phyloP scores from a whole-genome alignment of 306 rosid genomes.

The Vachellia collinsii region DNA sequence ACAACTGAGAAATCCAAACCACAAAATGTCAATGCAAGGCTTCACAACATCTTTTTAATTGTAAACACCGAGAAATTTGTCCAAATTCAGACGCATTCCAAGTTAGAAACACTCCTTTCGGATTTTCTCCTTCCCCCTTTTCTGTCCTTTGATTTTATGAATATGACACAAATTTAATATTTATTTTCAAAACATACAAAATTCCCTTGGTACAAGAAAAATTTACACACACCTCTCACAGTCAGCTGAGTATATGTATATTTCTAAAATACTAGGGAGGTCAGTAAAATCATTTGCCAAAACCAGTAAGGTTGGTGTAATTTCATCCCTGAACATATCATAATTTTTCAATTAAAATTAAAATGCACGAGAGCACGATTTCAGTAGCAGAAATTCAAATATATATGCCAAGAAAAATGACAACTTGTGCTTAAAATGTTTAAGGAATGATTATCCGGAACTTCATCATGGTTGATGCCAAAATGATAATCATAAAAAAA shows the following conservation, averaged over 20 bases:
- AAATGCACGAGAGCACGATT: not conserved
- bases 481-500: not conserved
- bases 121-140: not conserved
- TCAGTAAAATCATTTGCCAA: not conserved
- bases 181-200: not conserved
- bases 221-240: not conserved
- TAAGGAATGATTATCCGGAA: not conserved
- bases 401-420: not conserved
- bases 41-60: not conserved
- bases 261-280: not conserved
- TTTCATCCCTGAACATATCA: not conserved
- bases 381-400: not conserved
- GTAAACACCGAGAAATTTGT: not conserved
- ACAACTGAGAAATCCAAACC: not conserved
- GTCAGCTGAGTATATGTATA: not conserved
- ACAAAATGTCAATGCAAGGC: not conserved
- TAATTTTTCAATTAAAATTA: not conserved
- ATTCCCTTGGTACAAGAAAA: not conserved
- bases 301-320: not conserved
- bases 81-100: slow-evolving; percentile 4
- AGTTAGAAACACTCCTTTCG: not conserved
- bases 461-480: not conserved
- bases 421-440: slow-evolving; percentile 8
- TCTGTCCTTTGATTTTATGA: not conserved
- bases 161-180: not conserved